Conservation (phyloP, 768 basidiomycete species). For the Leccinum incarnatum region DNA sequence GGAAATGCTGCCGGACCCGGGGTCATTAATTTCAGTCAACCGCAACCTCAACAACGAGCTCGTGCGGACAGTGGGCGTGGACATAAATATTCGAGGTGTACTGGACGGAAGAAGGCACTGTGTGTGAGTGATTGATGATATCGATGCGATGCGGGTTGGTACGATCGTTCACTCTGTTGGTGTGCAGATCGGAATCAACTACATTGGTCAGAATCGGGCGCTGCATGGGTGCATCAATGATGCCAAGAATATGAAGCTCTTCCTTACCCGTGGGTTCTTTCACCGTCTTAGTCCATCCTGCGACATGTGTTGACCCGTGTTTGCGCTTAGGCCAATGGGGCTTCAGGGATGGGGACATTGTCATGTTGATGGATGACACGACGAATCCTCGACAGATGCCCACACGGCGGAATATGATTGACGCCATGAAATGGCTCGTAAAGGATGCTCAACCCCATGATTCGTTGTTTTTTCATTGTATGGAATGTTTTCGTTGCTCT, state of each 20-base stretch:
- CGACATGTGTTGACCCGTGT: not conserved
- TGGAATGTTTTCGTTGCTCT: not conserved
- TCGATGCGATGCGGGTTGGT: not conserved
- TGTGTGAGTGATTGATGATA: constrained; percentile 30
- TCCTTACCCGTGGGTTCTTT: constrained; percentile 54
- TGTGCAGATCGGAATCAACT: constrained; percentile 75
- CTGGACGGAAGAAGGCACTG: constrained; percentile 51
- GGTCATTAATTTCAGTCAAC: constrained; percentile 1
- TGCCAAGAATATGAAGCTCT: constrained; percentile 63
- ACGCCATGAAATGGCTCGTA: constrained; percentile 67
- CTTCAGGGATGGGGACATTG: constrained; percentile 53
- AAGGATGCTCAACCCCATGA: constrained; percentile 64
- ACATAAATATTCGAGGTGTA: constrained; percentile 48
- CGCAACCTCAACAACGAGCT: constrained; percentile 4
- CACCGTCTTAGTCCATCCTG: not conserved
- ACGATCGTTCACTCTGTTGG: not conserved
- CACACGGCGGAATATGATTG: constrained; percentile 53
- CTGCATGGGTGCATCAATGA: constrained; percentile 83
- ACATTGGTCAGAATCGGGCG: constrained; percentile 58
- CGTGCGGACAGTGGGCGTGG: constrained; percentile 14
- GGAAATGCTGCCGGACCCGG: constrained; percentile 10
- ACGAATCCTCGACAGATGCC: constrained; percentile 44
- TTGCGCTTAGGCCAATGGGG: constrained; percentile 39
- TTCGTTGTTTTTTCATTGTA: constrained; percentile 75
- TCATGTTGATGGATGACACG: constrained; percentile 52